Base-by-base conservation (phyloP, 2,329 filamentous ascomycete genomes). In the Ascochyta koolunga region DNA sequence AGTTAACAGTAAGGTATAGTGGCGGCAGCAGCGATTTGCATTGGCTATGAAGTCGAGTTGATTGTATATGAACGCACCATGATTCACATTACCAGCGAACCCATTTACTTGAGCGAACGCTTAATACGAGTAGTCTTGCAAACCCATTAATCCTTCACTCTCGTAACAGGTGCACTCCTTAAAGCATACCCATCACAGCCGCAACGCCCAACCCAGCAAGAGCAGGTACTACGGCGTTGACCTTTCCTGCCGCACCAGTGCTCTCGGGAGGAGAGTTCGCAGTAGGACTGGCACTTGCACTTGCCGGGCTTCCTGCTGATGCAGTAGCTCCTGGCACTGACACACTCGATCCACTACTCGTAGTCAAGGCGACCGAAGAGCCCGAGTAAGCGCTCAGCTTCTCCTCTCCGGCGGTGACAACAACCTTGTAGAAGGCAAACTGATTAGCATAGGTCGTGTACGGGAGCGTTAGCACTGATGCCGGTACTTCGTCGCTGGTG, bases 381-480 rank as follows among this genome's bases (percentile, higher is more conserved):
- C 41, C 22, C 4, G 50, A 52, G 18, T 31, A 46, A 33, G 38
- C 43, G 15, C 50, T 53, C 27, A 54, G 15, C 24, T 49, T 54
- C 29, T 54, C 51, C 45, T 54, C 39, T 5, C 51, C 51, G 7
- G 51, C 51, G 8, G 42, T 44, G 5, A 54, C 38, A 6, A 54
- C 44, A 41, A 54, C 42, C 21, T 54, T 44, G 18, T 49, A 54
- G 8, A 44, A 35, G 0, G 44, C 51, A 16, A 49, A 48, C 7
- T 39, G 22, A n/a, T 25, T 22, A 2, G 29, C 40, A 6, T 33
- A 15, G 3, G 37, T 31, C 2, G 39, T 35, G 18, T 10, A 38
- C 4, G 27, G 13, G n/a, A 13, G 13, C 7, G 39, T 36, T 18
- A 48, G 7, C 24, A 13, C 33, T 9, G 50, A 42, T 8, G 22